Evolutionary conservation across 1,284 basidiomycete genomes (phyloP), one percentile per base, ranked within the genome.

Genomic region (Pseudozyma sp.): DNA sequence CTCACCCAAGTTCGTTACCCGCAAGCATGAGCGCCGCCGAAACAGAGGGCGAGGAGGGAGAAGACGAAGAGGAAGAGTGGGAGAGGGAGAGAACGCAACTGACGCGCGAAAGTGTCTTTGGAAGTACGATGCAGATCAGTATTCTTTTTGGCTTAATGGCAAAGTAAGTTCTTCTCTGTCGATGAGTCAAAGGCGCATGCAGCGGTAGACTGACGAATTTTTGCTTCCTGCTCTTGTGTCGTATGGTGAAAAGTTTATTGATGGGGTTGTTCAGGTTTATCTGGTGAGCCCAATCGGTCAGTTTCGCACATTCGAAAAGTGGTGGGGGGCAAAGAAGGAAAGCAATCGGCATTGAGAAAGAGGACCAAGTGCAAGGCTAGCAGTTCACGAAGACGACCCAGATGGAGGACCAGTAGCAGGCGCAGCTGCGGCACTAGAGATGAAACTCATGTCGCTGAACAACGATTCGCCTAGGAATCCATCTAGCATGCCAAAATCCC

Each of bases 371-470:
- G 25, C 25, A 31, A 31, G 25, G 25, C 25, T 31, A 31, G 25
- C 25, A 31, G n/a, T 31, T 42, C 40, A 42, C 3, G 40, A 42
- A 13, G 6, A 18, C 31, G 31, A n/a, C 18, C 18, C 34, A 51
- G 6, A 34, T 25, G 25, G 34, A 19, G 10, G 14, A n/a, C 50
- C 59, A 45, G 49, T 31, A 3, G n/a, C 47, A 16, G 19, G 18
- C 1, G 51, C 52, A 18, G 59, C 59, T n/a, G 59, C 60, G 5
- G 59, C 51, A 36, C 56, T 49, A 18, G 62, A 61, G 39, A 74
- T 65, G 38, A 73, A 71, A 51, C 70, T 68, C 75, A 74, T 77
- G 54, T 77, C 70, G 57, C 63, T 66, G n/a, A 76, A 76, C 35
- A 76, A 52, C 19, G 60, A 65, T 14, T 76, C 73, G 7, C 68